Percentiles rank a stretch among this genome's conserved stretches.
These are phyloP conservation scores for Nosema bombycis DNA, from an alignment of 371 early-diverging fungal genomes.

Conservation along the genomic window DNA sequence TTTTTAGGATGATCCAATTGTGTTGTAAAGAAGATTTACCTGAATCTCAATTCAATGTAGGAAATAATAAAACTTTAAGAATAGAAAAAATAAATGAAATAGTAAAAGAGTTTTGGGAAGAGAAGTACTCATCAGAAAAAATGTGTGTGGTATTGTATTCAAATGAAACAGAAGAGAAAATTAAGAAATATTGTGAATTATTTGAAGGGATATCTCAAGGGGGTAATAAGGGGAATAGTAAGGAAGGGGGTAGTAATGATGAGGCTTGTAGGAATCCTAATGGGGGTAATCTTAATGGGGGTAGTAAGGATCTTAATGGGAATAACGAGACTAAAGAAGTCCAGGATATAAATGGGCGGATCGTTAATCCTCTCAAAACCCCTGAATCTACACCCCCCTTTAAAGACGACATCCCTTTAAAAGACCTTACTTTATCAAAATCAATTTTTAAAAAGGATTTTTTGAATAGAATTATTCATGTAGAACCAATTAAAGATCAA, in stretches of 20 bases:
- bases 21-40: constrained; percentile 24
- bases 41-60: constrained; percentile 49
- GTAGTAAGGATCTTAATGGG: not conserved
- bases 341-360: not conserved
- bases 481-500: constrained; percentile 48
- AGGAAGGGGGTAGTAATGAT: not conserved
- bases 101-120: constrained; percentile 52
- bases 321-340: not conserved
- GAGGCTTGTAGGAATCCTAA: not conserved
- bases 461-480: constrained; percentile 41
- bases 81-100: constrained; percentile 46
- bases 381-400: not conserved
- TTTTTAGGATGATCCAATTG: constrained; percentile 30
- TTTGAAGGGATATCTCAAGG: constrained; percentile 34
- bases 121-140: constrained; percentile 48
- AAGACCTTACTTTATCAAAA: not conserved
- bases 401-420: not conserved
- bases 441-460: constrained; percentile 32
- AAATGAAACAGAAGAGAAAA: constrained; percentile 41
- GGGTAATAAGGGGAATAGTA: not conserved
- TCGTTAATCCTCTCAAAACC: not conserved
- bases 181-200: constrained; percentile 28
- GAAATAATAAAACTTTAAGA: constrained; percentile 51
- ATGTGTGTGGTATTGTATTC: constrained; percentile 59
- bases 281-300: not conserved